Evolutionary conservation across 768 basidiomycete species (phyloP), one percentile per base, ranked within the genome.

Genomic region (Thelephora ganbajun): DNA sequence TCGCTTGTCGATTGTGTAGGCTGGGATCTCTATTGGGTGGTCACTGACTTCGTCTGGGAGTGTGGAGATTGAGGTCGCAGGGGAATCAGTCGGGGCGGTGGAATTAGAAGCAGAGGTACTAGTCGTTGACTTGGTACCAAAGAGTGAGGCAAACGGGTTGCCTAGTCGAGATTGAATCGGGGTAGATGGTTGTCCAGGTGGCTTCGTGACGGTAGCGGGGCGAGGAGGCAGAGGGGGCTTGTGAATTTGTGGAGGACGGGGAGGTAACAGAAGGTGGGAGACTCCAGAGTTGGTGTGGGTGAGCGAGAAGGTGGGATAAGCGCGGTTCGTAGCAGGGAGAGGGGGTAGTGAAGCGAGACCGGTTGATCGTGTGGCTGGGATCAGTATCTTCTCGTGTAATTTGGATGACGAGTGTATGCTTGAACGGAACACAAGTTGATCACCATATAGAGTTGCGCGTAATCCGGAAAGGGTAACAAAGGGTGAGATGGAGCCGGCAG

Each of bases 391-490:
- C 26, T 66, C 56, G 54, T 72, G 76, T 2, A 63, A 36, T 19
- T 69, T 67, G 5, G 68, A 69, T 2, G 66, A 53, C 0, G 66
- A 63, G 16, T 68, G 61, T 12, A 75, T 44, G 23, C 65, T 66
- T 2, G 73, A 73, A 33, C 71, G 64, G 42, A 77, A 60, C 0
- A 66, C 70, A 33, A 76, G 57, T 0, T 59, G 54, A 41, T 60
- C 59, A 33, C 68, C 71, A 50, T 26, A 44, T 13, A 19, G 39
- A 33, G 67, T 70, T 5, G 89, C 92, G 18, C 92, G 69, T 22
- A 97, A 65, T 4, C 93, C 94, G 0, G 89, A 91, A 33, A 93
- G 64, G 0, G 89, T 89, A 3, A 90, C 72, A 11, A 90, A 61
- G 30, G 74, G 72, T 3, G 74, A 68, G 19, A 69, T 64, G 1